Evolutionary conservation across 1,284 basidiomycete species (phyloP), one percentile per base, ranked within the genome.

Genomic region (Cutaneotrichosporon mucoides): DNA sequence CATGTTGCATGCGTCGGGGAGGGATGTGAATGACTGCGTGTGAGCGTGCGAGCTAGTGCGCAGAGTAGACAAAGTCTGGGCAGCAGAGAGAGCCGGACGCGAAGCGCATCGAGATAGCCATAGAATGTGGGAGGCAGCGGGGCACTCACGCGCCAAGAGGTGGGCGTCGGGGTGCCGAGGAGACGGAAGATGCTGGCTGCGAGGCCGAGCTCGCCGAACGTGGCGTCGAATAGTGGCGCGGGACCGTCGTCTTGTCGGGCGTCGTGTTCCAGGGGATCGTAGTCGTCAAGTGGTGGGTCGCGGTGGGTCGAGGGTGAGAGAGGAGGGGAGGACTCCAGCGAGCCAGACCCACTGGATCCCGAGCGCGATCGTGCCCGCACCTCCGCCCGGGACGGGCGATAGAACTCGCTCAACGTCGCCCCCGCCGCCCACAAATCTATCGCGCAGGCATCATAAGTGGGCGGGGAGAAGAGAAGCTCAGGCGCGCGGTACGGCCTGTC

Each of bases 341-440:
- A 24, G 24, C 24, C 24, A 24, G 24, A 24, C 24, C 24, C 24
- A 24, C 24, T 24, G 24, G 24, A 24, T 24, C 24, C 24, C 24
- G 38, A 40, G 38, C 38, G 38, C 38, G 8, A 8, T 40, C 38
- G 8, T 40, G 38, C 38, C 24, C 24, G 24, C 24, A 24, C 24
- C 12, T 40, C 38, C 8, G 38, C 8, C n/a, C 90, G 77, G 0
- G 86, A 24, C 24, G 24, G 79, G 0, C 86, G 87, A 75, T 92
- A 95, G 75, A 95, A 87, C 62, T 90, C 86, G 0, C 90, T 84
- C 10, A 93, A 77, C 0, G 86, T 85, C 1, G 82, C 82, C 0
- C 91, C 94, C 2, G 89, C 76, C 40, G 88, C 86, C 95, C 94
- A 98, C 1, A 88, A 76, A 70, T 97, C 94, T 13, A 88, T 79